A percentile compares a stretch with the other conserved stretches of the same genome.
Conservation (phyloP, 225 moss, liverwort and hornwort genomes). For the Asterella californica region DNA sequence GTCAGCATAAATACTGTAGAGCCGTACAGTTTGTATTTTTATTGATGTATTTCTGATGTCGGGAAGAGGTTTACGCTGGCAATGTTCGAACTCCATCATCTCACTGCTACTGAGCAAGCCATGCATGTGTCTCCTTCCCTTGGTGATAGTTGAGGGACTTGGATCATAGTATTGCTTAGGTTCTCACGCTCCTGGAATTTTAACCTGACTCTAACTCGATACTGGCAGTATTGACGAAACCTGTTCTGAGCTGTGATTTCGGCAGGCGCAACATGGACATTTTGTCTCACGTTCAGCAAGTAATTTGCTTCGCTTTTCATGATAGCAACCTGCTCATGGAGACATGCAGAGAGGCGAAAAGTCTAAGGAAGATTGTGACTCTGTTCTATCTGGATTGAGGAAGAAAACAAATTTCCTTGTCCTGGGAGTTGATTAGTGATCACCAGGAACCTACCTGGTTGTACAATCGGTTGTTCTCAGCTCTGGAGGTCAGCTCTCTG, state of each 20-base stretch:
- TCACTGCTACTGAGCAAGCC: no score
- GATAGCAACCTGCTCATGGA: slow-evolving; percentile 99
- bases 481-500: slow-evolving; percentile 20
- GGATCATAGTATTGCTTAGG: not conserved
- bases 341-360: slow-evolving; percentile 98
- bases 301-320: slow-evolving; percentile 98
- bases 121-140: no score
- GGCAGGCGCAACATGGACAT: slow-evolving; percentile 99
- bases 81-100: not conserved
- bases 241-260: not conserved
- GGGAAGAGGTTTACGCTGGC: no score
- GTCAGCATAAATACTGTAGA: no score
- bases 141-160: not conserved
- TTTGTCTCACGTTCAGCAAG: slow-evolving; percentile 99
- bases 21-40: no score
- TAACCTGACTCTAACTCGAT: not conserved
- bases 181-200: no score
- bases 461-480: slow-evolving; percentile 23
- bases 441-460: not conserved
- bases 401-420: not conserved
- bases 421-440: not conserved
- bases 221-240: not conserved
- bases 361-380: slow-evolving; percentile 92
- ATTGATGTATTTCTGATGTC: no score
- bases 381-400: slow-evolving; percentile 90